Base-by-base conservation (phyloP, 2,329 filamentous ascomycete genomes). In the Colletotrichum karsti region DNA sequence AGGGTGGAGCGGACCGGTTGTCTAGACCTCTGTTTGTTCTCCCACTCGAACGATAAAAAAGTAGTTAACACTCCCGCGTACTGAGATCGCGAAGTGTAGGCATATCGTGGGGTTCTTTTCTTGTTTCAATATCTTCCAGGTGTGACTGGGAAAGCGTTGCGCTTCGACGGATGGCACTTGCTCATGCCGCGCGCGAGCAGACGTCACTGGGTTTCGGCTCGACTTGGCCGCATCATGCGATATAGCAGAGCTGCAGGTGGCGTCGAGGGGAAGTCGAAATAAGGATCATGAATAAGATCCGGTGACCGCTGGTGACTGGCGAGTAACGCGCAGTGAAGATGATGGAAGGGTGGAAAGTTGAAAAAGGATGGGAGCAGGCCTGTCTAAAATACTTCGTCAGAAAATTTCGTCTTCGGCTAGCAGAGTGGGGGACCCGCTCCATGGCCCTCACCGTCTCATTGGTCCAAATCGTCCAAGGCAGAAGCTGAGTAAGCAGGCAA, bases 1-100 rank as follows among this genome's bases (percentile, higher is more conserved):
- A 88, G 88, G 88, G 88, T 90, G 88, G 88, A 90, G 84, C 81
- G 85, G 87, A 88, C 87, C 77, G 88, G 88, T 86, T 90, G 88
- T 90, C 88, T 89, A 89, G 87, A 86, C 88, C 87, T 78, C 84
- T 78, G 79, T 81, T 76, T 83, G 89, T 86, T 90, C 85, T 87
- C 88, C 89, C 87, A 78, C 87, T 85, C 85, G 86, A 89, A 83
- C 81, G 81, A 83, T 82, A 80, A 79, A 67, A 67, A 77, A 76
- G 46, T 86, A 87, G 84, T 87, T 88, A 82, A 88, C 87, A 86
- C 82, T 79, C 83, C 79, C 82, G 85, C 83, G 85, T 84, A 89
- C 82, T 79, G 83, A 83, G 74, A 79, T 83, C 83, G 85, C 82
- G 79, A 86, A 83, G 86, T 87, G 87, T 84, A 88, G 87, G 87